Conservation (phyloP, 2,329 filamentous ascomycete genomes). For the Paraphoma chrysanthemicola region DNA sequence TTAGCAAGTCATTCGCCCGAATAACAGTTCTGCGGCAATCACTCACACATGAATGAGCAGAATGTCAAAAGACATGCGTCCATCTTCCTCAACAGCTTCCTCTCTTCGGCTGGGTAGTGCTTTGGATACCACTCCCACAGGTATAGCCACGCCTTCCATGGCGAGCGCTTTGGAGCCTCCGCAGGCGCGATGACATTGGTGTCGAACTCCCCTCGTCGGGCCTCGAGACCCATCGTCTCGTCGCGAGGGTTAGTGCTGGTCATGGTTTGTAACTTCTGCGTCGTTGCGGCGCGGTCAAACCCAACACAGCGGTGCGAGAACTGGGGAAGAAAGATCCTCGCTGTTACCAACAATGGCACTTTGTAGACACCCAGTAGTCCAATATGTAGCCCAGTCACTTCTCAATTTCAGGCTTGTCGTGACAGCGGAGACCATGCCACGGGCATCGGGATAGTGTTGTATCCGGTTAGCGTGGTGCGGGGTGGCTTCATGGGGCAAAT, state of each 20-base stretch:
- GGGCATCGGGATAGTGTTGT: slow-evolving; percentile 36
- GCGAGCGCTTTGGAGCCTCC: slow-evolving; percentile 44
- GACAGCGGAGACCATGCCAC: slow-evolving; percentile 12
- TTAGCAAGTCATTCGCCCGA: neutral
- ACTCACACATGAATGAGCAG: slow-evolving; percentile 48
- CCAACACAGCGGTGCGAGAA: slow-evolving; percentile 8
- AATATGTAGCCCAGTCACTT: slow-evolving; percentile 30
- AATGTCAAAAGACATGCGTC: slow-evolving; percentile 46
- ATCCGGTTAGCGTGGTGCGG: slow-evolving; percentile 30
- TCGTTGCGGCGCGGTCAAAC: slow-evolving; percentile 1
- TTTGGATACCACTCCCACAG: slow-evolving; percentile 49
- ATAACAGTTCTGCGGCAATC: neutral
- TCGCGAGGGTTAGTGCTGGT: slow-evolving; percentile 29
- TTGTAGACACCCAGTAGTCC: slow-evolving; percentile 14
- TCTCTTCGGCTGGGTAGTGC: slow-evolving; percentile 44
- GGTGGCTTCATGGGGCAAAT: slow-evolving; percentile 17
- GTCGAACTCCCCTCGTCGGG: slow-evolving; percentile 28
- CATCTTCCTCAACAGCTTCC: slow-evolving; percentile 43
- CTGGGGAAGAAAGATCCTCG: slow-evolving; percentile 5
- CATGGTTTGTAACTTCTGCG: slow-evolving; percentile 2
- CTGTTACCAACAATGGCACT: slow-evolving; percentile 8
- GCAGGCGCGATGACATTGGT: slow-evolving; percentile 40
- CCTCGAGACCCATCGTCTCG: slow-evolving; percentile 25
- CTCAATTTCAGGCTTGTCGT: slow-evolving; percentile 18
- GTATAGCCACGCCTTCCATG: slow-evolving; percentile 49